Conservation (phyloP, 2,329 filamentous ascomycete species). For the Lasiodiplodia theobromae region DNA sequence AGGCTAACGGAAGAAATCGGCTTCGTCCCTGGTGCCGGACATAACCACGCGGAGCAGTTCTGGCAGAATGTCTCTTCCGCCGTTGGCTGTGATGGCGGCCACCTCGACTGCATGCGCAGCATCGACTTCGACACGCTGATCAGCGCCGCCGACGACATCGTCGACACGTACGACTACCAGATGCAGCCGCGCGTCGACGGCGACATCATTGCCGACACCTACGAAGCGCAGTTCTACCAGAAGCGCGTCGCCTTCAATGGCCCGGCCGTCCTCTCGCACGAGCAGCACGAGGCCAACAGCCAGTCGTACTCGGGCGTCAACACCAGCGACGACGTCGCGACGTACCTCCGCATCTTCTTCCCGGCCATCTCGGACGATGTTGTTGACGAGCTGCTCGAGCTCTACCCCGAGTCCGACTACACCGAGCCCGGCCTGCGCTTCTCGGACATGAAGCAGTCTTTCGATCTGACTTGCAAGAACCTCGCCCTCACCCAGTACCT, state of each 20-base stretch:
- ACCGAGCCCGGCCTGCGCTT: slow-evolving; percentile 45
- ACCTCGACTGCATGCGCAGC: slow-evolving; percentile 41
- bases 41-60: slow-evolving; percentile 43
- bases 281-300: slow-evolving; percentile 46
- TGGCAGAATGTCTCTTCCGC: slow-evolving; percentile 44
- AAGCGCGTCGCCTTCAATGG: slow-evolving; percentile 47
- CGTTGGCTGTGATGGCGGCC: slow-evolving; percentile 42
- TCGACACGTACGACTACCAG: slow-evolving; percentile 42
- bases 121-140: slow-evolving; percentile 42
- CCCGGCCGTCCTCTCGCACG: slow-evolving; percentile 46
- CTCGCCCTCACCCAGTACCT: slow-evolving; percentile 45
- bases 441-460: slow-evolving; percentile 46
- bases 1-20: slow-evolving; percentile 28
- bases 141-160: slow-evolving; percentile 37
- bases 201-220: slow-evolving; percentile 46
- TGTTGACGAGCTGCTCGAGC: slow-evolving; percentile 39
- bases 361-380: slow-evolving; percentile 45
- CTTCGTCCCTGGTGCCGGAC: slow-evolving; percentile 46
- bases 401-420: slow-evolving; percentile 46
- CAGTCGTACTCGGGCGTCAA: slow-evolving; percentile 41
- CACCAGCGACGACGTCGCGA: slow-evolving; percentile 43
- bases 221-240: slow-evolving; percentile 48
- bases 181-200: slow-evolving; percentile 49
- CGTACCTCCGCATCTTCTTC: slow-evolving; percentile 44
- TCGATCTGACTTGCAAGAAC: slow-evolving; percentile 46